Conservation (phyloP, 169 alveolate genomes). For the Theileria parva region DNA sequence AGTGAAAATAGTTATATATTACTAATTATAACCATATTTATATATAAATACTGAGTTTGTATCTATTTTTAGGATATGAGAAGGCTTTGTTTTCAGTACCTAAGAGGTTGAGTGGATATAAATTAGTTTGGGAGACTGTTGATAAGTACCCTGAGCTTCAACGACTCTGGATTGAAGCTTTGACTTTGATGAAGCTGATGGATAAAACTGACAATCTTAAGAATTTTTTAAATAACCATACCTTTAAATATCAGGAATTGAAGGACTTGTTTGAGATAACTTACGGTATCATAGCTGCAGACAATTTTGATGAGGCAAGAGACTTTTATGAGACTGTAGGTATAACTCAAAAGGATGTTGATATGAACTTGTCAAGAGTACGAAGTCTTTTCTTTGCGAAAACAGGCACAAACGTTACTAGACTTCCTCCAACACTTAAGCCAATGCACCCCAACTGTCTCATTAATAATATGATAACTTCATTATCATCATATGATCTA, state of each 20-base stretch:
- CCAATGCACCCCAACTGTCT: constrained; percentile 45
- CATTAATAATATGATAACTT: constrained; percentile 53
- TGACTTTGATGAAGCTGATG: constrained; percentile 43
- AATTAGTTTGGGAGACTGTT: constrained; percentile 35
- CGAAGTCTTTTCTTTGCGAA: constrained; percentile 40
- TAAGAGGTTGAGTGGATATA: constrained; percentile 50
- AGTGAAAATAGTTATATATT: neutral
- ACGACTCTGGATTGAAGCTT: constrained; percentile 43
- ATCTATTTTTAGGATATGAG: constrained; percentile 32
- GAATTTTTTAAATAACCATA: constrained; percentile 39
- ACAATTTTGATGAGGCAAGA: constrained; percentile 40
- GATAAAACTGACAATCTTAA: constrained; percentile 43
- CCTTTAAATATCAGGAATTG: constrained; percentile 48
- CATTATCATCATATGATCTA: constrained; percentile 54
- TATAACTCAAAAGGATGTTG: constrained; percentile 62
- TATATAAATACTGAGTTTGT: neutral
- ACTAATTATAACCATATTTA: neutral
- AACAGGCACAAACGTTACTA: constrained; percentile 54
- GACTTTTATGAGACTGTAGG: constrained; percentile 57
- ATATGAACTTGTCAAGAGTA: constrained; percentile 34
- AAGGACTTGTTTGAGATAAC: constrained; percentile 52
- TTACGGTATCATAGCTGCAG: constrained; percentile 59
- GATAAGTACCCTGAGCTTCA: constrained; percentile 48
- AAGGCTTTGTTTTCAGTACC: constrained; percentile 47
- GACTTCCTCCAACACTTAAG: constrained; percentile 61